phyloP scores from a whole-genome alignment of 495 filamentous ascomycete genomes.

The Terfezia claveryi region DNA sequence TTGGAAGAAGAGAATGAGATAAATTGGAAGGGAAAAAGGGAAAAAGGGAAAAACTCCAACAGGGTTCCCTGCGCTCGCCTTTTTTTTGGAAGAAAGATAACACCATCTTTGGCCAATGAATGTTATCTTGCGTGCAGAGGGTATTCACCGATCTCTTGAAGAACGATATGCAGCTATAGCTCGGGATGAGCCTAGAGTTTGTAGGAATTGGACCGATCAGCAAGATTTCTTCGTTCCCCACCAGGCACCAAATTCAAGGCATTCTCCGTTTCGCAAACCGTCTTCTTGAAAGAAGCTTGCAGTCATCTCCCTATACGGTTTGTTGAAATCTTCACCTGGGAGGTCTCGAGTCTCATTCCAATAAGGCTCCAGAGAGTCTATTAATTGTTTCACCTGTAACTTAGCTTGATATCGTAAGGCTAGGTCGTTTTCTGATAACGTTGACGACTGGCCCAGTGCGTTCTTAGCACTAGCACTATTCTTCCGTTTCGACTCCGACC shows the following conservation, averaged over 20 bases:
- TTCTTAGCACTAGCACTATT: slow-evolving; percentile 1
- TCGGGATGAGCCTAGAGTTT: no score
- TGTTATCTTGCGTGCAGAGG: no score
- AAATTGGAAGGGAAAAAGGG: background rate
- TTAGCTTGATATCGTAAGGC: slow-evolving; percentile 60
- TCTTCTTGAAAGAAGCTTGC: slow-evolving; percentile 56
- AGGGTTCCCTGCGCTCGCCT: no score
- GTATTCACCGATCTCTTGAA: no score
- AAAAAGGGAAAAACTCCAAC: background rate
- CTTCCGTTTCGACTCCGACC: slow-evolving; percentile 9
- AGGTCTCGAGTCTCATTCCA: slow-evolving; percentile 65
- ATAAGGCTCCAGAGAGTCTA: slow-evolving; percentile 67
- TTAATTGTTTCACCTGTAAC: slow-evolving; percentile 62
- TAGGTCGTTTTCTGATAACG: slow-evolving; percentile 46
- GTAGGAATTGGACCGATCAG: background rate
- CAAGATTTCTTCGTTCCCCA: slow-evolving; percentile 48
- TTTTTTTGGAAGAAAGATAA: no score
- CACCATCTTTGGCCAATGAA: no score
- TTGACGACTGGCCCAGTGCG: background rate
- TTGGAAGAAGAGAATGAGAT: background rate
- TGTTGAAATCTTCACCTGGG: slow-evolving; percentile 77
- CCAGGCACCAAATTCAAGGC: slow-evolving; percentile 86
- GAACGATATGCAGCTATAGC: no score
- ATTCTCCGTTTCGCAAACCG: slow-evolving; percentile 65
- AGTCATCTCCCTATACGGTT: slow-evolving; percentile 75